phyloP scores from a whole-genome alignment of 805 yeast genomes.

The Kazachstania taianensis region DNA sequence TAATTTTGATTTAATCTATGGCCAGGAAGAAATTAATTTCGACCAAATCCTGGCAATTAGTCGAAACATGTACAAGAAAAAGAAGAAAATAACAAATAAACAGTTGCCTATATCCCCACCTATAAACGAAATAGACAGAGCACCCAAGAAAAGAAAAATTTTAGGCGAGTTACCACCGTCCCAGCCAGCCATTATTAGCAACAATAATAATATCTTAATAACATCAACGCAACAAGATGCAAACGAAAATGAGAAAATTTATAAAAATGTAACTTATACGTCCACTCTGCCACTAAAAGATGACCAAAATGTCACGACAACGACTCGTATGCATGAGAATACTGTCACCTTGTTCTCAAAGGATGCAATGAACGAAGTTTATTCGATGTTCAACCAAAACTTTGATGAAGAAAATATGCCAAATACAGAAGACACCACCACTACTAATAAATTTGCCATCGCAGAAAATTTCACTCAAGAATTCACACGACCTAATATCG shows the following conservation, averaged over 20 bases:
- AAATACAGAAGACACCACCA: conserved; percentile 3
- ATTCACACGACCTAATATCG: conserved; percentile 24
- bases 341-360: conserved; percentile 71
- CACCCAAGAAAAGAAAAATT: conserved; percentile 1
- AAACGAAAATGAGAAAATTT: neutral
- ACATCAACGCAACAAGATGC: neutral
- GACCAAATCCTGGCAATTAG: conserved; percentile 54
- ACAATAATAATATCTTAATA: neutral
- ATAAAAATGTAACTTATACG: conserved; percentile 24
- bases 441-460: conserved; percentile 18
- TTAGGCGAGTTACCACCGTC: neutral
- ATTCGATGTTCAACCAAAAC: conserved; percentile 58
- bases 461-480: conserved; percentile 32
- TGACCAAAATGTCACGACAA: conserved; percentile 10
- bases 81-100: conserved; percentile 2
- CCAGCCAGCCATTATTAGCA: conserved; percentile 6
- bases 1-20: conserved; percentile 49
- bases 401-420: conserved; percentile 8
- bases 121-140: too few relatives aligned
- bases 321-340: conserved; percentile 20
- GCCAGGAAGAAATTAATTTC: conserved; percentile 45
- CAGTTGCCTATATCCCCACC: conserved; percentile 1
- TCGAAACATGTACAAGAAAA: conserved; percentile 23
- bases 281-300: conserved; percentile 39
- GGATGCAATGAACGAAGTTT: conserved; percentile 64